Conservation (phyloP, 202 grass and related monocot genomes). For the Carex arenaria region DNA sequence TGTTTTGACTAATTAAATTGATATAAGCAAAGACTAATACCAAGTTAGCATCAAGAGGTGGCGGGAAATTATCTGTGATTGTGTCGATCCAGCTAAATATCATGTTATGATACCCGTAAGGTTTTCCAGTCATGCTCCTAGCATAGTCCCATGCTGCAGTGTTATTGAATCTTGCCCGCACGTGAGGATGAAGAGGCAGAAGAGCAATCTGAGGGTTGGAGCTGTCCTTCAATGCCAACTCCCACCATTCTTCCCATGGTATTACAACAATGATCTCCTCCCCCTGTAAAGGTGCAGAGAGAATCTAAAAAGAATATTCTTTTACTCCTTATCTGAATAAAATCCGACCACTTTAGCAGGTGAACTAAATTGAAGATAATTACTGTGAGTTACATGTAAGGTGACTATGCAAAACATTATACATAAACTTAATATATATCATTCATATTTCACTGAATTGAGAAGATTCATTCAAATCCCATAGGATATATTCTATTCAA, state of each 20-base stretch:
- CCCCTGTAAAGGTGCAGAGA: conserved; percentile 39
- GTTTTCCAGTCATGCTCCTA: conserved; percentile 72
- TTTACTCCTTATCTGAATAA: background rate
- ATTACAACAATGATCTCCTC: conserved; percentile 88
- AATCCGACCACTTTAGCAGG: background rate
- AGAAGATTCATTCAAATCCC: background rate
- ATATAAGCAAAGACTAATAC: conserved; percentile 36
- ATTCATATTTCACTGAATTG: background rate
- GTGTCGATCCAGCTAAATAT: conserved; percentile 99
- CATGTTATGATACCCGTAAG: conserved; percentile 99
- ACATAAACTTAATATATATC: background rate
- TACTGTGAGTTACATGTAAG: background rate
- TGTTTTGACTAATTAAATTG: background rate
- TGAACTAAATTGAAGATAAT: background rate
- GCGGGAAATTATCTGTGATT: conserved; percentile 75
- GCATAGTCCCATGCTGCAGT: conserved; percentile 88
- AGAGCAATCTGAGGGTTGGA: conserved; percentile 91
- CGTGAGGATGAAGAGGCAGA: conserved; percentile 70
- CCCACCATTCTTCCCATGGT: conserved; percentile 99
- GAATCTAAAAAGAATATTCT: background rate
- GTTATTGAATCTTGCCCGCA: conserved; percentile 69
- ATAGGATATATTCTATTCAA: background rate
- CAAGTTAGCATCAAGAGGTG: conserved; percentile 92
- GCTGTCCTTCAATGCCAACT: conserved; percentile 64
- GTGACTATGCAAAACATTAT: background rate